phyloP scores from a whole-genome alignment of 108 stramenopile species.

The Nitzschia sp. region DNA sequence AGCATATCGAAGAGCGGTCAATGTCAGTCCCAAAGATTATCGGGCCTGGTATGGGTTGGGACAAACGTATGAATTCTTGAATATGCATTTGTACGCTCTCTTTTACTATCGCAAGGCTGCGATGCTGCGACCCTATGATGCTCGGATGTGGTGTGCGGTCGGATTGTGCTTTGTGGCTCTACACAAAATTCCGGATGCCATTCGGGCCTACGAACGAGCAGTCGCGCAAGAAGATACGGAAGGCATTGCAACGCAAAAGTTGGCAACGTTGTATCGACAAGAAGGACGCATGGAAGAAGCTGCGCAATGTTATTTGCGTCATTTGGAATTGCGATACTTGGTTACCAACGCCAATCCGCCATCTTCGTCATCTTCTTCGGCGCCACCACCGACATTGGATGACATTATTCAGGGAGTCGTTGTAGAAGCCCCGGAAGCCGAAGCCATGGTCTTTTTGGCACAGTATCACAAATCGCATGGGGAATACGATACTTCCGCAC shows the following conservation, averaged over 20 bases:
- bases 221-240: constrained; percentile 88
- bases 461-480: constrained; percentile 76
- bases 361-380: constrained; percentile 11
- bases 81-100: constrained; percentile 92
- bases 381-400: constrained; percentile 40
- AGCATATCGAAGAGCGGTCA: constrained; percentile 96
- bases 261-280: constrained; percentile 83
- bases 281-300: constrained; percentile 86
- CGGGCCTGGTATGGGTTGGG: constrained; percentile 99
- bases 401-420: constrained; percentile 63
- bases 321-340: constrained; percentile 78
- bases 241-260: constrained; percentile 90
- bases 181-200: constrained; percentile 78
- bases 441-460: constrained; percentile 89
- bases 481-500: constrained; percentile 78
- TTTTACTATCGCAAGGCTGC: constrained; percentile 97
- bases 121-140: constrained; percentile 93
- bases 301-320: constrained; percentile 88
- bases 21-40: constrained; percentile 92
- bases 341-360: constrained; percentile 41
- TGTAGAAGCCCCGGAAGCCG: constrained; percentile 86
- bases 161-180: constrained; percentile 84
- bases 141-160: constrained; percentile 98
- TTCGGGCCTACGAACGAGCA: constrained; percentile 89
- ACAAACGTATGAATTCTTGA: constrained; percentile 97